A percentile compares a stretch with the other conserved stretches of the same genome.
Conservation (phyloP, 2,329 filamentous ascomycete genomes). For the Diaporthe amygdali region DNA sequence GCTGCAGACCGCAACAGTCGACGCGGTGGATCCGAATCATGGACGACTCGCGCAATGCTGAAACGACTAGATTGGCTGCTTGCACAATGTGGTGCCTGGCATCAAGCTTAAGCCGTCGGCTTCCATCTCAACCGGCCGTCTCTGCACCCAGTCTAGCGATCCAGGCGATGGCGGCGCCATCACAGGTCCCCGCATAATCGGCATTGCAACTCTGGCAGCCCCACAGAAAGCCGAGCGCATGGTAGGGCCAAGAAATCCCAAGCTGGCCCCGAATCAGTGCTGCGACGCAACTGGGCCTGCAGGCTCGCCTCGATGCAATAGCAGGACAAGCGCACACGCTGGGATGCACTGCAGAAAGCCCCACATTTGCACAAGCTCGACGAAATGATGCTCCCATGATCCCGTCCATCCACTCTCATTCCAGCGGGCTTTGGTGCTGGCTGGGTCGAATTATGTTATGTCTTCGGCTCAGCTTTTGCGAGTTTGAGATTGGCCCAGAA, state of each 20-base stretch:
- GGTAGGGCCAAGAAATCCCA: background rate
- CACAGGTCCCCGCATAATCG: slow-evolving; percentile 20
- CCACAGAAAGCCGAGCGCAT: slow-evolving; percentile 26
- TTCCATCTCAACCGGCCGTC: slow-evolving; percentile 17
- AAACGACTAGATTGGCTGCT: background rate
- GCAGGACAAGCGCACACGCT: background rate
- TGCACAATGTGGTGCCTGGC: background rate
- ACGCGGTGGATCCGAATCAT: background rate
- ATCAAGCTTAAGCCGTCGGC: slow-evolving; percentile 15
- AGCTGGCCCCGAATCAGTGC: slow-evolving; percentile 5
- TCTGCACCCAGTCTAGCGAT: slow-evolving; percentile 17
- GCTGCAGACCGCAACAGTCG: slow-evolving; percentile 12
- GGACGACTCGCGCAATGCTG: background rate
- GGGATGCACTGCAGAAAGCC: background rate
- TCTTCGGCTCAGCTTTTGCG: background rate
- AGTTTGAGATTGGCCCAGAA: slow-evolving; percentile 12
- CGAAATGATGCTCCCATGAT: background rate
- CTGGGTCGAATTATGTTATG: background rate
- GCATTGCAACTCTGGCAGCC: slow-evolving; percentile 1
- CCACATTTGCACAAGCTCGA: slow-evolving; percentile 15
- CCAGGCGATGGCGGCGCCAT: background rate
- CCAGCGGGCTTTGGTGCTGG: background rate
- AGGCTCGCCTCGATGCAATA: background rate
- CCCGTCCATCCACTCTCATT: background rate
- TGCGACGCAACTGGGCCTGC: background rate